These are phyloP conservation scores for Nemania serpens DNA, from an alignment of 2,329 filamentous ascomycete species.

Conservation along the genomic window DNA sequence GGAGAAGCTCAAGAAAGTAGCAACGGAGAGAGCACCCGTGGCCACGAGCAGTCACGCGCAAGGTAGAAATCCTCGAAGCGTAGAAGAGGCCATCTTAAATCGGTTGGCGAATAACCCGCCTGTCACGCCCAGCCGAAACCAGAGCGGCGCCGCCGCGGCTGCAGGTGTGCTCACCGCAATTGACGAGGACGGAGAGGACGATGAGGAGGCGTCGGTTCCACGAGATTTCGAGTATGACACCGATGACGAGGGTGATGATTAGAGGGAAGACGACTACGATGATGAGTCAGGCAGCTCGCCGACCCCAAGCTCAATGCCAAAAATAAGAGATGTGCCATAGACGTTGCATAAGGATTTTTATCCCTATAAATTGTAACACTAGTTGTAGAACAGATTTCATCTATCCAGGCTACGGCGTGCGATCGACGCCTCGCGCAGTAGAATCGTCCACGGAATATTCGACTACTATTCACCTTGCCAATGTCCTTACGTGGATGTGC, in stretches of 20 bases:
- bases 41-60: conserved; percentile 43
- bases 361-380: conserved; percentile 15
- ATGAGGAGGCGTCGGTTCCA: conserved; percentile 72
- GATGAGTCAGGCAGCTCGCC: neutral
- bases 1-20: conserved; percentile 86
- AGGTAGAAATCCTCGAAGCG: conserved; percentile 37
- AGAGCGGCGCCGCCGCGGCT: conserved; percentile 68
- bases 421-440: neutral
- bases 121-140: conserved; percentile 30
- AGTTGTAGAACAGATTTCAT: conserved; percentile 21
- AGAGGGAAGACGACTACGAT: neutral
- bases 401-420: neutral
- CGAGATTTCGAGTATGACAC: conserved; percentile 79
- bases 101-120: conserved; percentile 36
- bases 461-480: neutral
- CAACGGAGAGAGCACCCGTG: conserved; percentile 64
- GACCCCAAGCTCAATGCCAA: neutral
- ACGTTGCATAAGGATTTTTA: neutral
- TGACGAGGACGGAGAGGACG: conserved; percentile 80
- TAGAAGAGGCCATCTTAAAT: conserved; percentile 42
- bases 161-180: conserved; percentile 83
- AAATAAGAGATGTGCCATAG: neutral
- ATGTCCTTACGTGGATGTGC: no score
- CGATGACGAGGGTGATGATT: conserved; percentile 61
- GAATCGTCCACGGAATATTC: neutral